Evolutionary conservation across 2,329 filamentous ascomycete genomes (phyloP), one percentile per base, ranked within the genome.

Genomic region (Sporothrix globosa): DNA sequence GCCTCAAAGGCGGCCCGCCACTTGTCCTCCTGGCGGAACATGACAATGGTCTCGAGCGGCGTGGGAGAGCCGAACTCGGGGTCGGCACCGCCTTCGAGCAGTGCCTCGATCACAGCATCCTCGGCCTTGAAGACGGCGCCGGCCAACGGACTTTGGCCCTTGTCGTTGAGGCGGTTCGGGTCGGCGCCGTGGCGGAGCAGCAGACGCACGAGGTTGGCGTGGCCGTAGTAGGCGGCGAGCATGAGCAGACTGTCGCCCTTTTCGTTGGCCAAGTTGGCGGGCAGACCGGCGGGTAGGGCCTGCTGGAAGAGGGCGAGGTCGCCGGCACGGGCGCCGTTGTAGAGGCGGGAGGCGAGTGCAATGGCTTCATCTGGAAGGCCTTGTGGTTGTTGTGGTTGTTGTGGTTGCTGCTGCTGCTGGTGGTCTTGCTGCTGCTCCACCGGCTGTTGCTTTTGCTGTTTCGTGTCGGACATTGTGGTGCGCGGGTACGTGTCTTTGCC

Each of bases 161-260:
- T 80, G 72, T 90, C 90, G 73, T 92, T 92, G 39, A 92, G 76
- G 1, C 85, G 82, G 77, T 92, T 91, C 0, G 89, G 84, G 75
- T 92, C 88, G 1, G 89, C 89, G 1, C 88, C 88, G 71, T 87
- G 82, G 39, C 85, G 80, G 0, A 92, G 78, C 13, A 92, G 83
- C 71, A 90, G 81, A 61, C 81, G 82, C 34, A 90, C 88, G 0
- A 91, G 83, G 0, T 85, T 82, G 1, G 84, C 82, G 69, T 92
- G 88, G 13, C 90, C 90, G 74, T 92, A 85, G 75, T 92, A 92
- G 0, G 89, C 85, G 0, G 90, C 87, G 0, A 93, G 84, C 91
- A 93, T 93, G 71, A 88, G 86, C 72, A 92, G 79, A n/a, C 86
- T 91, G 77, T 93, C 90, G 65, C 90, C 91, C 73, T 91, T 90